Evolutionary conservation across 176 grass and related monocot species (phyloP).

Genomic region (Canna indica): DNA sequence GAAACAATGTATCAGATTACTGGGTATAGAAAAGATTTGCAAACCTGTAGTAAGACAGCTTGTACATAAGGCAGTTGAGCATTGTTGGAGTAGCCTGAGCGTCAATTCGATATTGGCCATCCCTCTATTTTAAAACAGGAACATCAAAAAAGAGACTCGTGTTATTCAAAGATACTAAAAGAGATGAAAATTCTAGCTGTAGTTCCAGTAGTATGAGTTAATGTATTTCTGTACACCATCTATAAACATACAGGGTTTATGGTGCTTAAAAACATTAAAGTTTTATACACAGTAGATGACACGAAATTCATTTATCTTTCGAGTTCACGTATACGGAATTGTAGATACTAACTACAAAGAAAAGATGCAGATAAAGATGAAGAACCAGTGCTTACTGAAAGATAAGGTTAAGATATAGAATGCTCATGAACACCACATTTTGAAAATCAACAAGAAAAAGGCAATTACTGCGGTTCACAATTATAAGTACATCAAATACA

Average conservation of each 20-base stretch:
- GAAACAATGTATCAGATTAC: neutral
- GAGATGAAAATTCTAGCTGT: neutral
- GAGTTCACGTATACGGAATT: too few species aligned
- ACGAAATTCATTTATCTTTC: too few species aligned
- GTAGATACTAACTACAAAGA: too few species aligned
- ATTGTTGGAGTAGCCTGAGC: slow-evolving; percentile 91
- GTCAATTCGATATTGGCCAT: slow-evolving; percentile 96
- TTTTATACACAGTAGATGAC: too few species aligned
- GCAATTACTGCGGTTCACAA: neutral
- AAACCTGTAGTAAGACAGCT: slow-evolving; percentile 99
- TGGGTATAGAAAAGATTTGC: neutral
- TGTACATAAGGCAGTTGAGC: slow-evolving; percentile 99
- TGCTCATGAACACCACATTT: neutral
- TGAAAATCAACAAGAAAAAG: neutral
- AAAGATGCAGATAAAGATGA: too few species aligned
- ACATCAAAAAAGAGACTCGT: neutral
- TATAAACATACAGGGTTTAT: too few species aligned
- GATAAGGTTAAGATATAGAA: neutral
- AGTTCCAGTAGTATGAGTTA: neutral
- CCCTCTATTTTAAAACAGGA: slow-evolving; percentile 50
- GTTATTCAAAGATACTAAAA: neutral
- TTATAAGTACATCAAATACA: slow-evolving; percentile 6
- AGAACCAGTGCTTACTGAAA: too few species aligned
- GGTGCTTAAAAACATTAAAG: too few species aligned
- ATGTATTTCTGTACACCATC: too few species aligned